Base-by-base conservation (phyloP, 2,329 filamentous ascomycete genomes). In the Rhynchosporium secalis region DNA sequence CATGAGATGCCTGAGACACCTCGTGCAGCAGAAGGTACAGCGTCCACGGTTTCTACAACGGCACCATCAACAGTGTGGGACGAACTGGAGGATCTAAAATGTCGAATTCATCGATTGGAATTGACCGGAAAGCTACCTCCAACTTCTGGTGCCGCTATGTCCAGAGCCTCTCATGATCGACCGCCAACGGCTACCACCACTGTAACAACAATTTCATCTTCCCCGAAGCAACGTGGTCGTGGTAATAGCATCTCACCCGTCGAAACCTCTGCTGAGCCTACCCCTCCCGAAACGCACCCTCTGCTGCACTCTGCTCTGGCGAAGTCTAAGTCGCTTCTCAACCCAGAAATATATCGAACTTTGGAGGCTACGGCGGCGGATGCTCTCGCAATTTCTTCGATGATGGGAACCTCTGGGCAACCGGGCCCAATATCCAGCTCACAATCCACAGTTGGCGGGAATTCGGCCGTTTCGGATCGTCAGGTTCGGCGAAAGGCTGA, bases 51-150 rank as follows among this genome's bases (percentile, higher is more conserved):
- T 40, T 98, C 95, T 0, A 95, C 91, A 0, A 92, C 89, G 1
- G 92, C 91, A 1, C 91, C 93, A 12, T 96, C 92, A 1, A 97
- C 92, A 0, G 91, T 99, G 2, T 99, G 95, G 95, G 95, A 98
- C 73, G 95, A 99, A 76, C 78, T 99, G 33, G 95, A 98, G 70
- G 95, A 98, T 67, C 79, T 99, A 52, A 98, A 98, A 75, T 95
- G 91, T 46, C 86, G 95, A 36, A 96, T 99, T 70, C 88, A 91
- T 69, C 90, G 92, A 64, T 83, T 99, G 9, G 95, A 98, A 75
- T 77, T 96, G 69, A 96, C 91, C 2, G 93, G 93, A 62, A 96
- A 96, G 76, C 79, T 95, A 40, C 92, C 93, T 0, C 79, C 91
- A 0, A 92, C 90, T 1, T 94, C 92, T 2, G 90, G 88, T 41